phyloP scores from a whole-genome alignment of 139 green algal species.

The Chlamydomonas eustigma region DNA sequence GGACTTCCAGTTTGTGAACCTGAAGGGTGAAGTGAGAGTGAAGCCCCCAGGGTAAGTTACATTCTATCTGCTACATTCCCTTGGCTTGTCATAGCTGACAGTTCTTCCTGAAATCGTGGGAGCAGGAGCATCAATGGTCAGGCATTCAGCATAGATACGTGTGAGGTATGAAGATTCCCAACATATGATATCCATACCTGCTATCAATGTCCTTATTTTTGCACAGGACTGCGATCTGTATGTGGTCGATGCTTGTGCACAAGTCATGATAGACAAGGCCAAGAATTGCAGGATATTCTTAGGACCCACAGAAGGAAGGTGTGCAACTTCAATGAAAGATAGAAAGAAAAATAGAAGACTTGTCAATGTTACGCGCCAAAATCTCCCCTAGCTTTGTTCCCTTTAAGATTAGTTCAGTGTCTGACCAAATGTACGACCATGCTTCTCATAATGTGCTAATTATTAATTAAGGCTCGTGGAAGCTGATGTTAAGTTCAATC shows the following conservation, averaged over 20 bases:
- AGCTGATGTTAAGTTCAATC: no score
- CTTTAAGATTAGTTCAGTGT: no score
- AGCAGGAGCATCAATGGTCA: conserved; percentile 57
- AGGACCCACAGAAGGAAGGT: conserved; percentile 50
- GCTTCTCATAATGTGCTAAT: no score
- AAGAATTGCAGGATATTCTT: conserved; percentile 63
- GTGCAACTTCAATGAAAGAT: no score
- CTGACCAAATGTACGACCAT: no score
- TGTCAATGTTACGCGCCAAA: no score
- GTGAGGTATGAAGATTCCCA: conserved; percentile 24
- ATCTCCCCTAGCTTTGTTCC: no score
- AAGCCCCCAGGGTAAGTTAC: conserved; percentile 38
- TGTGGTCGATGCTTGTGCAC: conserved; percentile 51
- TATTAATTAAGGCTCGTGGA: no score
- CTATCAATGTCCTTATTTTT: neutral
- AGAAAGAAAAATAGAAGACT: no score
- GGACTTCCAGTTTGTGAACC: conserved; percentile 32
- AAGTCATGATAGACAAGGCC: conserved; percentile 66
- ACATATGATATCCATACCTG: neutral
- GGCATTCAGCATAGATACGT: conserved; percentile 59
- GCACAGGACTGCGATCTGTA: conserved; percentile 64
- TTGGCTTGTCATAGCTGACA: no score
- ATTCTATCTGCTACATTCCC: no score
- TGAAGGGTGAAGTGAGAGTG: conserved; percentile 23
- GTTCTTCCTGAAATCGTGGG: neutral